Evolutionary conservation across 2,329 filamentous ascomycete genomes (phyloP), one percentile per base, ranked within the genome.

Genomic region (Gaeumannomyces sp.): DNA sequence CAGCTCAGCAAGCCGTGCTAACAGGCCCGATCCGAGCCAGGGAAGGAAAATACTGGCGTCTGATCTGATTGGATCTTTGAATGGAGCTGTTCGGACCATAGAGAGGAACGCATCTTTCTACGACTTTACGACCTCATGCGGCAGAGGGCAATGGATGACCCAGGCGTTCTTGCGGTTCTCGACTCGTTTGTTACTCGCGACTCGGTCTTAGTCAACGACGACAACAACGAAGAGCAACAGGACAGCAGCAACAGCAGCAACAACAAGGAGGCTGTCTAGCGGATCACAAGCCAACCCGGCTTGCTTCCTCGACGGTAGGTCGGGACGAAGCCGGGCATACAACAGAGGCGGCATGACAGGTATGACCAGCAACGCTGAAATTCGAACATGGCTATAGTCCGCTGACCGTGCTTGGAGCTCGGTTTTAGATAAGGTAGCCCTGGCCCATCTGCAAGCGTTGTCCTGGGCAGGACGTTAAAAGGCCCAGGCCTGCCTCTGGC

Each of bases 381-480:
- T 60, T 60, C 28, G 4, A n/a, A 33, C 6, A 27, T 28, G 5
- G 11, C 38, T 27, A 11, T n/a, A n/a, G 31, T 3, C n/a, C 16
- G 4, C 31, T 60, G 31, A n/a, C 31, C 11, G 45, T n/a, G 22
- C n/a, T 45, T 16, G 13, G 33, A 38, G 6, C 25, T n/a, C 14
- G 22, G 22, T 50, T 63, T 13, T 59, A 53, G 45, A 53, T 14
- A 11, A 56, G 38, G 45, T 28, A 25, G 31, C 45, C 33, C 8
- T n/a, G 2, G 28, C 45, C 35, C 38, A 35, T 29, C 61, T 31
- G 11, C 19, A 56, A 28, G 50, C 31, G 16, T 62, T 56, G 66
- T 67, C 66, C 66, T 64, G 59, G 66, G 66, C 64, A 65, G 50
- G 66, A 67, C 66, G 58, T 63, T 63, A 67, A 67, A 67, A 64